A percentile compares a stretch with the other conserved stretches of the same genome.
phyloP scores from a whole-genome alignment of 164 flowering plant species.

The Vitis rotundifolia region DNA sequence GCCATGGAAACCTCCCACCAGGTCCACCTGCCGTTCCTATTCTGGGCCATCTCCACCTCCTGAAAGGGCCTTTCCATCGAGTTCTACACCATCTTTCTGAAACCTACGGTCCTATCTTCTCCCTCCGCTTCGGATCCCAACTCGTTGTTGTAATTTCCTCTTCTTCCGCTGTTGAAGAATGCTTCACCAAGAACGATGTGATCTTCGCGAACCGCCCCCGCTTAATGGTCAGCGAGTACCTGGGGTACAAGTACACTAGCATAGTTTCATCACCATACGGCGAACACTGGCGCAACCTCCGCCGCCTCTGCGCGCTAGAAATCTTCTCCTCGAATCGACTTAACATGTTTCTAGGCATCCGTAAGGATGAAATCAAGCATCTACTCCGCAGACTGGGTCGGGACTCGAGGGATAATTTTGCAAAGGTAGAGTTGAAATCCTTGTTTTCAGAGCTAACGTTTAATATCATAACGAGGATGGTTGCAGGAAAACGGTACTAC shows the following conservation, averaged over 20 bases:
- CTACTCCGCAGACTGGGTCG: slow-evolving; percentile 8
- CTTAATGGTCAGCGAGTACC: neutral
- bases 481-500: slow-evolving; percentile 29
- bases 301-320: slow-evolving; percentile 25
- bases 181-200: no score
- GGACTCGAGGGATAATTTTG: neutral
- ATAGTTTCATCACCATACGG: neutral
- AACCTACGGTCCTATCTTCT: neutral
- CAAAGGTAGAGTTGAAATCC: slow-evolving; percentile 12
- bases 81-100: neutral
- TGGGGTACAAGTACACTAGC: neutral
- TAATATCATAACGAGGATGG: slow-evolving; percentile 31
- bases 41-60: neutral
- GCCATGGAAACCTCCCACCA: neutral
- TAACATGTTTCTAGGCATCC: slow-evolving; percentile 10
- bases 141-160: neutral
- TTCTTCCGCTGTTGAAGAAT: neutral
- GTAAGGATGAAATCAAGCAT: slow-evolving; percentile 27
- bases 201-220: neutral
- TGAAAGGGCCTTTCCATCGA: neutral
- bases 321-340: slow-evolving; percentile 33
- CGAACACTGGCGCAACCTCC: slow-evolving; percentile 43
- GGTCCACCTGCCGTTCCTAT: neutral
- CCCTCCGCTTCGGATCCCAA: neutral
- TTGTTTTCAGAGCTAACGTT: slow-evolving; percentile 18